These are phyloP conservation scores for Oxyria digyna DNA, from an alignment of 148 eudicot genomes.

Conservation along the genomic window DNA sequence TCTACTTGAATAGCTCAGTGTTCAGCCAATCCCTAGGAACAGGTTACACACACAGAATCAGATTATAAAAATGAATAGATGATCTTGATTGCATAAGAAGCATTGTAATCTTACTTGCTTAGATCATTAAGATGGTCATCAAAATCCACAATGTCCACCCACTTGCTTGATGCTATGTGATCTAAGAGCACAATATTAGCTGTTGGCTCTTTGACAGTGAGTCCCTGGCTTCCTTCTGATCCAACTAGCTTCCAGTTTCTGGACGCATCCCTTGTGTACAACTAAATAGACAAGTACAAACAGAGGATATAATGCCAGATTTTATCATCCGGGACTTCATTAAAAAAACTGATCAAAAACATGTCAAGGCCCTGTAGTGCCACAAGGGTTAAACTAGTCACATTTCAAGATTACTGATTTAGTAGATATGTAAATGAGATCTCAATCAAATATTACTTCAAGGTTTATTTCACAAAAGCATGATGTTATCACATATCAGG, in stretches of 20 bases:
- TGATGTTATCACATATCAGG: neutral
- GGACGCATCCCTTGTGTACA: constrained; percentile 62
- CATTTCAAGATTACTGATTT: neutral
- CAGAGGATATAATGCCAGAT: neutral
- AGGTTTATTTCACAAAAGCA: neutral
- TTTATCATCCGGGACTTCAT: neutral
- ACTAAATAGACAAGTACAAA: constrained; percentile 20
- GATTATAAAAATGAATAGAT: neutral
- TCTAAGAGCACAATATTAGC: constrained; percentile 67
- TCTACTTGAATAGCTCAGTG: constrained; percentile 47
- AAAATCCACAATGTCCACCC: constrained; percentile 64
- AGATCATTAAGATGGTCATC: constrained; percentile 91
- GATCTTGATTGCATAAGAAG: neutral
- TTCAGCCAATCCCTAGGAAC: constrained; percentile 71
- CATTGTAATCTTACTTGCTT: constrained; percentile 45
- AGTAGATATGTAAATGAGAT: neutral
- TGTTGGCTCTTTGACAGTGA: constrained; percentile 53
- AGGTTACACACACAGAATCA: neutral
- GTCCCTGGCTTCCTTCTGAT: constrained; percentile 43
- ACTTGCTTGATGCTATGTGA: constrained; percentile 54
- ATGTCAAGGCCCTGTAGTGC: no score
- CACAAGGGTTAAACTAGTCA: neutral
- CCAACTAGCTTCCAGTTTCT: constrained; percentile 57
- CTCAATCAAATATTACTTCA: no score
- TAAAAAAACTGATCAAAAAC: neutral